Evolutionary conservation across 1,284 basidiomycete species (phyloP), one percentile per base, ranked within the genome.

Genomic region (Malassezia pachydermatis): DNA sequence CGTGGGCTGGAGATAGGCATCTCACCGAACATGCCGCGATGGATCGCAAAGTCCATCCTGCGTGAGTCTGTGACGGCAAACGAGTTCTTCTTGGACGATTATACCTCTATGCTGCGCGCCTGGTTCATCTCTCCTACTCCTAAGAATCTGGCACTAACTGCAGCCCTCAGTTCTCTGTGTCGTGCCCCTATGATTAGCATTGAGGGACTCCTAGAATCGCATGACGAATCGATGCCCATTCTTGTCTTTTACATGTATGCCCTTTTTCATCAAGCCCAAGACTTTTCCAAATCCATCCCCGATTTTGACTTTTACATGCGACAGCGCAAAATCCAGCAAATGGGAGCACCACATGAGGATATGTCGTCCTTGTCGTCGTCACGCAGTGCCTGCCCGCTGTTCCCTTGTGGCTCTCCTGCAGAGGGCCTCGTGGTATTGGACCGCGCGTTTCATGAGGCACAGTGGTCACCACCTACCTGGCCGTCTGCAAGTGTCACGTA

Each of bases 271-370:
- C 47, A 49, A 13, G 29, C 24, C 7, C 23, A 22, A 5, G 7
- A 3, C 4, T 38, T 20, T 10, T 7, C n/a, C 5, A 17, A 37
- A 13, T 19, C 20, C 2, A 25, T 44, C 5, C 34, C 47, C 6
- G 47, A 49, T 7, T 38, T 49, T 33, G 23, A 19, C 16, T 49
- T 49, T 25, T 49, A 43, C 23, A 10, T 49, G 3, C 34, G 16
- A 3, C 47, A 44, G 9, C 41, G 47, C 6, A 36, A 27, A 16
- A 37, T 43, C n/a, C 20, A 47, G 24, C 30, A 16, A 1, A 23
- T 45, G 1, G 39, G 25, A n/a, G 11, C 10, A 16, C 34, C 34
- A 13, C 34, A 36, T 19, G n/a, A n/a, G n/a, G n/a, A n/a, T n/a
- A n/a, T n/a, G n/a, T n/a, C n/a, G n/a, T n/a, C n/a, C n/a, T n/a